Percentiles rank a stretch among this genome's conserved stretches.
phyloP scores from a whole-genome alignment of 2,329 filamentous ascomycete species.

The Macroventuria anomochaeta region DNA sequence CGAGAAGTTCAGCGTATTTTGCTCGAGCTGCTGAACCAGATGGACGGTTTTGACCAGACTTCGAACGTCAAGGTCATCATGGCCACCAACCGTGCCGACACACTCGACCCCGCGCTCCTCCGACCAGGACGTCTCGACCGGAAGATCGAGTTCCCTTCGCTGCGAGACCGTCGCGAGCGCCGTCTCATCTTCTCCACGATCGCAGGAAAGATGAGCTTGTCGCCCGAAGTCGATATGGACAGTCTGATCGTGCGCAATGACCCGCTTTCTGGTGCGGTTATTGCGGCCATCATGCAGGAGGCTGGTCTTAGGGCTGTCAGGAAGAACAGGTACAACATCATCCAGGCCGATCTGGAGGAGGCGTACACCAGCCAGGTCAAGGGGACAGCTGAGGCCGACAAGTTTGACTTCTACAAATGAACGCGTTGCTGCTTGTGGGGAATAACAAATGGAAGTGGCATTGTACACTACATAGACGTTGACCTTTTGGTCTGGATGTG shows the following conservation, averaged over 20 bases:
- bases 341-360: constrained; percentile 94
- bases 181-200: constrained; percentile 98
- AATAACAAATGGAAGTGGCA: constrained; percentile 6
- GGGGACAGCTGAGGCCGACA: constrained; percentile 72
- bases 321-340: constrained; percentile 99
- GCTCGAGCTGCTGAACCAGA: constrained; percentile 96
- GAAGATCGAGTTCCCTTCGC: constrained; percentile 98
- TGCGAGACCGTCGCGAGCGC: constrained; percentile 91
- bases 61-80: constrained; percentile 99
- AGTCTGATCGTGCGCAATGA: constrained; percentile 96
- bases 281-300: constrained; percentile 99
- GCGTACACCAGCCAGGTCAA: constrained; percentile 98
- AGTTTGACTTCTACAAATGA: constrained; percentile 73
- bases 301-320: constrained; percentile 90
- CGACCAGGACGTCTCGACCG: constrained; percentile 94
- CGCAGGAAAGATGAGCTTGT: constrained; percentile 94
- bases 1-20: constrained; percentile 98
- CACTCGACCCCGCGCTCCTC: constrained; percentile 90
- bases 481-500: constrained; percentile 6
- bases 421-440: neutral
- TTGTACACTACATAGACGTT: constrained; percentile 34
- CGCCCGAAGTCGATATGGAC: constrained; percentile 95
- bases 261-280: constrained; percentile 91
- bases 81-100: constrained; percentile 98
- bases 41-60: constrained; percentile 99